These are phyloP conservation scores for Irpex rosettiformis DNA, from an alignment of 1,284 basidiomycete genomes.

Conservation along the genomic window DNA sequence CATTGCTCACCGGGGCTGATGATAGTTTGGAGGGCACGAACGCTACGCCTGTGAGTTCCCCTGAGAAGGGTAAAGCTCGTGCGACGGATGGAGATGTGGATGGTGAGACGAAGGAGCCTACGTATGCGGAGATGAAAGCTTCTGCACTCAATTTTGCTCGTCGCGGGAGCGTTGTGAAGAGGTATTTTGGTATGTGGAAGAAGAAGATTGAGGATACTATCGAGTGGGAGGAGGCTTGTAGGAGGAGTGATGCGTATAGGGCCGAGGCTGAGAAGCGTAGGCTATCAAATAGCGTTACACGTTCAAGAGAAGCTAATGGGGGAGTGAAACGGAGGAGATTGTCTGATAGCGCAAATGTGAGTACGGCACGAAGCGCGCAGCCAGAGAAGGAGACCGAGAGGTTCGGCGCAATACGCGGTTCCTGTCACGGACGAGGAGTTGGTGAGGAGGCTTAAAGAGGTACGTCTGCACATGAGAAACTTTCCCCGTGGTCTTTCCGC, in stretches of 20 bases:
- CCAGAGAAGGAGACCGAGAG: slow-evolving; percentile 39
- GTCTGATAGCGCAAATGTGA: not conserved
- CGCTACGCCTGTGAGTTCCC: slow-evolving; percentile 4
- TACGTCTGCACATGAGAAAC: too few species aligned
- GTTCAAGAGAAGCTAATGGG: too few species aligned
- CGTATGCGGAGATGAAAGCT: slow-evolving; percentile 16
- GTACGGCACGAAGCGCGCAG: slow-evolving; percentile 14
- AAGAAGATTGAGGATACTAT: slow-evolving; percentile 39
- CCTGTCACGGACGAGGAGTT: slow-evolving; percentile 63
- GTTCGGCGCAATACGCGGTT: slow-evolving; percentile 38
- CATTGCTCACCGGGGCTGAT: too few species aligned
- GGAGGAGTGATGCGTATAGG: slow-evolving; percentile 56
- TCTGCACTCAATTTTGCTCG: slow-evolving; percentile 15
- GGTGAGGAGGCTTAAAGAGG: slow-evolving; percentile 63
- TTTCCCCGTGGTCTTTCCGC: too few species aligned
- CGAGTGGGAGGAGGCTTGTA: slow-evolving; percentile 56
- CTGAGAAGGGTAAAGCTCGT: slow-evolving; percentile 3
- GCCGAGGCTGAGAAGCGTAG: too few species aligned
- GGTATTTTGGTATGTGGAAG: slow-evolving; percentile 42
- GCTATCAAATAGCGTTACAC: too few species aligned
- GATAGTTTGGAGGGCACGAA: too few species aligned
- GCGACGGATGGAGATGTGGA: slow-evolving; percentile 28
- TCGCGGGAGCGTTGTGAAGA: slow-evolving; percentile 26
- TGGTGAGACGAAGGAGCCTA: slow-evolving; percentile 17
- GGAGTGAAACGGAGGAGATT: too few species aligned